phyloP scores from a whole-genome alignment of 2,329 filamentous ascomycete genomes.

The Geoglossum cookeanum region DNA sequence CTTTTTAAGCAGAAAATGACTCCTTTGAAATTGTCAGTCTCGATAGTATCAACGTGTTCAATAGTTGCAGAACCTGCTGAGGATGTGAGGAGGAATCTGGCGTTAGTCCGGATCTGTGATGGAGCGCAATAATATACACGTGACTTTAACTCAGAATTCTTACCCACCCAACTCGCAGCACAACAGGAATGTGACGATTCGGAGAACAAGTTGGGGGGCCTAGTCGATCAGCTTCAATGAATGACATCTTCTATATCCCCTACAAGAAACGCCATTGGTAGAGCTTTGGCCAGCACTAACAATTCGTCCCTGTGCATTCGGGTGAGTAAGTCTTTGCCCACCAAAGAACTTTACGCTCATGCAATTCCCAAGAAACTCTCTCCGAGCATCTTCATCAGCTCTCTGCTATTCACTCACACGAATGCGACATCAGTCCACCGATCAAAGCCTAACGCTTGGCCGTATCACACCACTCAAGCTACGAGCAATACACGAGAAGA shows the following conservation, averaged over 20 bases:
- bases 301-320: background rate
- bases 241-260: background rate
- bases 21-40: background rate
- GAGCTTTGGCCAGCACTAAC: background rate
- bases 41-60: background rate
- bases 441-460: background rate
- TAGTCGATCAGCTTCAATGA: background rate
- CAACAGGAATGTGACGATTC: background rate
- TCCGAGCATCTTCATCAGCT: background rate
- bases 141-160: background rate
- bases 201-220: background rate
- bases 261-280: background rate
- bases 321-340: background rate
- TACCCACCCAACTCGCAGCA: background rate
- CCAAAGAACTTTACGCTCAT: background rate
- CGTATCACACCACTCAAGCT: too few relatives aligned
- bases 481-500: too few relatives aligned
- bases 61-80: background rate
- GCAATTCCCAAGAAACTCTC: background rate
- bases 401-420: background rate
- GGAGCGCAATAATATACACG: background rate
- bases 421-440: background rate
- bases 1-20: background rate
- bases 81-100: slow-evolving; percentile 1
- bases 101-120: slow-evolving; percentile 1